Conservation (phyloP, 208 protist species). For the Wallacemonas sp. region DNA sequence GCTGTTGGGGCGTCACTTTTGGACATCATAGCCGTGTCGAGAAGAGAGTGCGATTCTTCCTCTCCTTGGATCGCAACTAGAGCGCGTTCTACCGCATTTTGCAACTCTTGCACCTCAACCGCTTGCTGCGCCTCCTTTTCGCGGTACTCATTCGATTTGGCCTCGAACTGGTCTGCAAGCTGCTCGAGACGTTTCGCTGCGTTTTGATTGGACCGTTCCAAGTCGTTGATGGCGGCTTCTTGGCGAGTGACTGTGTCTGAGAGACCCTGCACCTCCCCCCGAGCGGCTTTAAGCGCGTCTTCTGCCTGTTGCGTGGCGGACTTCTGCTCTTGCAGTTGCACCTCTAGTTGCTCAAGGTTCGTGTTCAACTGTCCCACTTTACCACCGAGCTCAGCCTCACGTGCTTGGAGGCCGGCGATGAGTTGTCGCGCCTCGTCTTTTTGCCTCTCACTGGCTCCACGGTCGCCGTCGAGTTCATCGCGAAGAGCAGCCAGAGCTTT, state of each 20-base stretch:
- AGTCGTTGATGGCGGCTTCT: not conserved
- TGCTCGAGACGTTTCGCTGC: conserved; percentile 12
- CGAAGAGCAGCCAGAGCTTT: not conserved
- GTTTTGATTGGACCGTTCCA: not conserved
- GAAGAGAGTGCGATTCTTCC: conserved; percentile 2
- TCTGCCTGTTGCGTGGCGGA: conserved; percentile 7
- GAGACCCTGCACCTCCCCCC: conserved; percentile 13
- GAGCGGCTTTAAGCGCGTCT: not conserved
- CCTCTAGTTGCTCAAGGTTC: conserved; percentile 1
- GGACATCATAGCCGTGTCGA: not conserved
- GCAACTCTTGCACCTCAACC: conserved; percentile 7
- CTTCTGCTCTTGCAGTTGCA: conserved; percentile 1
- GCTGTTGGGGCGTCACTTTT: not conserved
- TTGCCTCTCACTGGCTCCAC: conserved; percentile 1
- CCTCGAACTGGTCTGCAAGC: conserved; percentile 8
- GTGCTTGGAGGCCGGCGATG: conserved; percentile 1
- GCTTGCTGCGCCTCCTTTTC: conserved; percentile 10
- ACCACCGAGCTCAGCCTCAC: not conserved
- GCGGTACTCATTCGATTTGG: not conserved
- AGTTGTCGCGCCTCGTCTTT: conserved; percentile 4
- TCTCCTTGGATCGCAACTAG: not conserved
- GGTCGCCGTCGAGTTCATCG: not conserved
- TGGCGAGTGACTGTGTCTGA: not conserved
- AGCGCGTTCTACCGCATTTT: not conserved
- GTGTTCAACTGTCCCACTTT: not conserved